Conservation (phyloP, 441 rosid species). For the Biscutella laevigata region DNA sequence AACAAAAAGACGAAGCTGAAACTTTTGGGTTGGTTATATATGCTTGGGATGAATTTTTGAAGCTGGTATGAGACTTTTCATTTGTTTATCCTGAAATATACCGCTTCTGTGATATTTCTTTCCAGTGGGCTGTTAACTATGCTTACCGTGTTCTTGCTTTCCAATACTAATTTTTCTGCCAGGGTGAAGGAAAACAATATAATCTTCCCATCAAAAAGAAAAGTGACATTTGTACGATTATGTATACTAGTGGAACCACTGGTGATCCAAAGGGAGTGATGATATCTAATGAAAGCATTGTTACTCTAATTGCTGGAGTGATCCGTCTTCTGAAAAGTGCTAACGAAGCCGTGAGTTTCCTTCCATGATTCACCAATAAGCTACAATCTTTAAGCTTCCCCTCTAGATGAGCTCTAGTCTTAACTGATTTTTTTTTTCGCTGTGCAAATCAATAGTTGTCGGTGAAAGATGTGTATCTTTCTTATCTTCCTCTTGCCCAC, state of each 20-base stretch:
- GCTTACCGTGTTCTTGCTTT: background rate
- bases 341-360: conserved; percentile 51
- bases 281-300: conserved; percentile 84
- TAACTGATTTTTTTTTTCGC: background rate
- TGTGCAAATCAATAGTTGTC: conserved; percentile 43
- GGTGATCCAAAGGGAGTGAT: conserved; percentile 96
- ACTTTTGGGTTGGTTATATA: conserved; percentile 48
- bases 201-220: conserved; percentile 73
- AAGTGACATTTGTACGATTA: conserved; percentile 83
- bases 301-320: conserved; percentile 68
- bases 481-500: conserved; percentile 93
- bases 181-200: conserved; percentile 57
- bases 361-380: background rate
- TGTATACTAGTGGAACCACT: no score
- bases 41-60: conserved; percentile 75
- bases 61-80: conserved; percentile 35
- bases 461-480: conserved; percentile 54
- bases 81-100: background rate
- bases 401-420: background rate
- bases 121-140: background rate
- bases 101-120: background rate
- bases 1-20: conserved; percentile 49
- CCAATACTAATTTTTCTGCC: background rate
- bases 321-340: conserved; percentile 45
- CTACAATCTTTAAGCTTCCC: background rate